These are phyloP conservation scores for Rhodotorula diobovata DNA, from an alignment of 768 basidiomycete species.

Conservation along the genomic window DNA sequence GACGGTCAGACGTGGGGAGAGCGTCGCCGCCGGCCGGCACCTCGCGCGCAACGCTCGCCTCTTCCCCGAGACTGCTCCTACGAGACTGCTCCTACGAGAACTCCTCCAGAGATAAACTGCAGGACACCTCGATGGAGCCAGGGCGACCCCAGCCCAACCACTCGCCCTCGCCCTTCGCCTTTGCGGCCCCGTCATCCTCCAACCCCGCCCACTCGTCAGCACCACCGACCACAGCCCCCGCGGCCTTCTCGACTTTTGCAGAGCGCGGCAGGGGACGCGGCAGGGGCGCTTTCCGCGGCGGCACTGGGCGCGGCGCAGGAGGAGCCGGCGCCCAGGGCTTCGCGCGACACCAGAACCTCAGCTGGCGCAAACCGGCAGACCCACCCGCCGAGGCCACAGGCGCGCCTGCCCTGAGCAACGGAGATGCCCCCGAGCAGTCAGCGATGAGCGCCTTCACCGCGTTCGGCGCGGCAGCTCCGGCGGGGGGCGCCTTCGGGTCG, in stretches of 20 bases:
- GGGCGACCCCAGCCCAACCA: neutral
- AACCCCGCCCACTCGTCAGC: neutral
- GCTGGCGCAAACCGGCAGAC: constrained; percentile 5
- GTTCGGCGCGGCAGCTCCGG: neutral
- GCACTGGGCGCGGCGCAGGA: neutral
- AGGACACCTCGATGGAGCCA: neutral
- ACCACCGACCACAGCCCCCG: neutral
- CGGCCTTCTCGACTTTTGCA: neutral
- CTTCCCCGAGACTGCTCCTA: too few relatives aligned
- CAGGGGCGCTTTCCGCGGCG: neutral
- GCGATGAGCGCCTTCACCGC: constrained; percentile 6
- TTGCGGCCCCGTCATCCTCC: neutral
- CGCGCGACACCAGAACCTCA: neutral
- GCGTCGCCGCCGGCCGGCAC: too few relatives aligned
- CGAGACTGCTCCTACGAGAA: too few relatives aligned
- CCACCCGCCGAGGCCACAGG: neutral
- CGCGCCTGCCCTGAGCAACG: rapidly evolving
- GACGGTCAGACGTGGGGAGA: too few relatives aligned
- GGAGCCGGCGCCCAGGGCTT: neutral
- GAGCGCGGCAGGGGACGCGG: neutral
- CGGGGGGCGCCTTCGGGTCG: neutral
- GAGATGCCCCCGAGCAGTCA: neutral
- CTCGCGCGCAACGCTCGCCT: too few relatives aligned
- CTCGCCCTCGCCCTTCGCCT: neutral
- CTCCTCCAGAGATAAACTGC: too few relatives aligned